Conservation (phyloP, 768 basidiomycete genomes). For the Phaeotremella fagi region DNA sequence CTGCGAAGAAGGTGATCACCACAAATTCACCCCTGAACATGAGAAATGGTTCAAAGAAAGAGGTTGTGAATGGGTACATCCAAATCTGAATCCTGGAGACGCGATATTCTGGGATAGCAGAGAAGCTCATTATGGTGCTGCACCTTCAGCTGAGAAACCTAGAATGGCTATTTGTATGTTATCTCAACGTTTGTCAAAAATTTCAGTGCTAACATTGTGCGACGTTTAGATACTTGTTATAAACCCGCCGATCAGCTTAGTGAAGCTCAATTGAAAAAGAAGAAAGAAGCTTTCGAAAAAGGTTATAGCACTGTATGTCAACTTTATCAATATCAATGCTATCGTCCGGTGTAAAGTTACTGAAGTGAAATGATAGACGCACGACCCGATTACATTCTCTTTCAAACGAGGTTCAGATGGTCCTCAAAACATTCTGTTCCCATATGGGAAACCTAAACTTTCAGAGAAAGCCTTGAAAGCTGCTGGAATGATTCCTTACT, state of each 20-base stretch:
- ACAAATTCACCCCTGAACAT: not conserved
- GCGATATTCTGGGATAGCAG: slow-evolving; percentile 40
- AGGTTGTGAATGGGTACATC: slow-evolving; percentile 41
- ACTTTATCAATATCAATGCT: not conserved
- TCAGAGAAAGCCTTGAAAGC: slow-evolving; percentile 20
- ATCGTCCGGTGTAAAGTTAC: not conserved
- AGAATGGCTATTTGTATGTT: slow-evolving; percentile 28
- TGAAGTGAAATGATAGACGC: not conserved
- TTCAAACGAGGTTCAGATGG: slow-evolving; percentile 14
- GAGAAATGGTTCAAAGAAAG: slow-evolving; percentile 38
- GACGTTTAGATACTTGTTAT: slow-evolving; percentile 26
- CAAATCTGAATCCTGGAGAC: slow-evolving; percentile 33
- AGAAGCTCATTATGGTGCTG: slow-evolving; percentile 31
- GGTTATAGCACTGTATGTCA: slow-evolving; percentile 20
- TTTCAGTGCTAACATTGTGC: slow-evolving; percentile 1
- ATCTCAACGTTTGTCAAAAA: slow-evolving; percentile 16
- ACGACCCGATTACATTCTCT: slow-evolving; percentile 26
- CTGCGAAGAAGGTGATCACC: not conserved
- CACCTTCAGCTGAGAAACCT: slow-evolving; percentile 15
- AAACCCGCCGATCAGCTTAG: slow-evolving; percentile 22
- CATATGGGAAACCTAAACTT: slow-evolving; percentile 20
- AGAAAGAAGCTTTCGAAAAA: slow-evolving; percentile 24
- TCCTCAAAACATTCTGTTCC: slow-evolving; percentile 19
- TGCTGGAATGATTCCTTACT: slow-evolving; percentile 21
- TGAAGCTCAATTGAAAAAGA: slow-evolving; percentile 8